Percentiles rank a stretch among this genome's conserved stretches.
These are phyloP conservation scores for Phoma herbarum DNA, from an alignment of 2,329 filamentous ascomycete species.

Conservation along the genomic window DNA sequence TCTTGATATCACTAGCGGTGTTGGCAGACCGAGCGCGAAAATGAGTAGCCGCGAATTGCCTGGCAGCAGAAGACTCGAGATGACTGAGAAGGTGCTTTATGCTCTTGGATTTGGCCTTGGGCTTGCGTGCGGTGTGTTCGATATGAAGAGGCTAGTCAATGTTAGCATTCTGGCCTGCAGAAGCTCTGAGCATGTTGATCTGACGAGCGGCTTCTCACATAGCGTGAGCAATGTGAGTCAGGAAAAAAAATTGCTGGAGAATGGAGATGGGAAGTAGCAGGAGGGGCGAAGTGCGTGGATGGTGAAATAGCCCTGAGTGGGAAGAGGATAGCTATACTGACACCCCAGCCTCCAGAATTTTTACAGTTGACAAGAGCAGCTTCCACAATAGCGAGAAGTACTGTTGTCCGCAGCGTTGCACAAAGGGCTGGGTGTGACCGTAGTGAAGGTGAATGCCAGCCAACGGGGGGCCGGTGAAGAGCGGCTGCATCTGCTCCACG, in stretches of 20 bases:
- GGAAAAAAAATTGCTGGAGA: background rate
- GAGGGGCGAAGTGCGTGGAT: background rate
- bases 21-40: constrained; percentile 12
- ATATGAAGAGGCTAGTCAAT: constrained; percentile 27
- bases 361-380: background rate
- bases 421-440: constrained; percentile 4
- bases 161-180: constrained; percentile 33
- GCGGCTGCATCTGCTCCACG: background rate
- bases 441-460: constrained; percentile 29
- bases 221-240: constrained; percentile 2
- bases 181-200: constrained; percentile 36
- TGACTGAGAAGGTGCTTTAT: constrained; percentile 1
- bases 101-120: background rate
- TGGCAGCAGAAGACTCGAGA: background rate
- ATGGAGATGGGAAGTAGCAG: background rate
- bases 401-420: background rate
- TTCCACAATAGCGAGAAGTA: background rate
- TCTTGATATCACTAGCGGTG: constrained; percentile 23
- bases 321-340: background rate
- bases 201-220: constrained; percentile 38
- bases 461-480: constrained; percentile 9
- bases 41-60: background rate
- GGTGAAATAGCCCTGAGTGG: background rate
- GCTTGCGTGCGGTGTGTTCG: background rate
- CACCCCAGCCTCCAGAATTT: constrained; percentile 1